These are phyloP conservation scores for Neurospora discreta DNA, from an alignment of 495 filamentous ascomycete genomes.

Conservation along the genomic window DNA sequence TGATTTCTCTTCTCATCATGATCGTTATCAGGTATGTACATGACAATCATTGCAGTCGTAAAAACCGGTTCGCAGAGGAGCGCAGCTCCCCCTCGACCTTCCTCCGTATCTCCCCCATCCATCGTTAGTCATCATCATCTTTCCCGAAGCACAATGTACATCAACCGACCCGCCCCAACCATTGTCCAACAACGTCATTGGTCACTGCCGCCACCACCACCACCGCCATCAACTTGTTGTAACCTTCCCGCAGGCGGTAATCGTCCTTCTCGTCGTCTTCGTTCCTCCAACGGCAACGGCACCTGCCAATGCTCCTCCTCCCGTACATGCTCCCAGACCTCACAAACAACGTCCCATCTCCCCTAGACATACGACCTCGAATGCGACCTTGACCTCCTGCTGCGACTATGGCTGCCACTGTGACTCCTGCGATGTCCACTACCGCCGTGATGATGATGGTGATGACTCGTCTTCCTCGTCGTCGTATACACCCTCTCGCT, in stretches of 20 bases:
- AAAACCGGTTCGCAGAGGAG: not conserved
- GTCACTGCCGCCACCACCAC: not conserved
- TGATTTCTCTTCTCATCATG: not conserved
- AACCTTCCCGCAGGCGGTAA: not conserved
- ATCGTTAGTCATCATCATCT: not conserved
- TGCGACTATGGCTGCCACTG: constrained; percentile 2
- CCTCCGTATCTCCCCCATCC: not conserved
- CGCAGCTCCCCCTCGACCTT: not conserved
- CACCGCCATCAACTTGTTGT: not conserved
- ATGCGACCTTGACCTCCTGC: constrained; percentile 8
- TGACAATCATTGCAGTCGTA: not conserved
- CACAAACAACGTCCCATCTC: not conserved
- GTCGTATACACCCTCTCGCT: constrained; percentile 5
- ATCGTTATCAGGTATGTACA: not conserved
- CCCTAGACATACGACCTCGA: constrained; percentile 10
- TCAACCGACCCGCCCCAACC: not conserved
- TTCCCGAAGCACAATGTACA: not conserved
- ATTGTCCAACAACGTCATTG: not conserved
- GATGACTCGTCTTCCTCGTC: not conserved
- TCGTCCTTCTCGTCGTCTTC: not conserved
- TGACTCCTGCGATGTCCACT: constrained; percentile 1
- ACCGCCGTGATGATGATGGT: not conserved
- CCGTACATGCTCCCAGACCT: not conserved
- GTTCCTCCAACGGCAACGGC: not conserved
- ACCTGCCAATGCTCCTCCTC: not conserved